Base-by-base conservation (phyloP, 495 filamentous ascomycete species). In the Penicillium herquei region DNA sequence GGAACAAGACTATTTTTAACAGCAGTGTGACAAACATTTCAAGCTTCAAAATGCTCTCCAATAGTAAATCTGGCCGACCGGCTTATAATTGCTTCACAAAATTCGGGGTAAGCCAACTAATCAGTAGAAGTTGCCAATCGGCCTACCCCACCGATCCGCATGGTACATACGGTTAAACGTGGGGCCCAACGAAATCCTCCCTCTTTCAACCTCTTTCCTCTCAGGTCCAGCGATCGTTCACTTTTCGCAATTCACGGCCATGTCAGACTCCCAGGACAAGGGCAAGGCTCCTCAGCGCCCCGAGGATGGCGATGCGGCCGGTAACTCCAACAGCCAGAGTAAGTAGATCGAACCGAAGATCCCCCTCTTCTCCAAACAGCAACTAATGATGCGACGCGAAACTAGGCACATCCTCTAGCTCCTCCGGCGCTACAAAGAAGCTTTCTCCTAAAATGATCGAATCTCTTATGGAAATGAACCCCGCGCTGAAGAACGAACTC, bases 401-500 rank as follows among this genome's bases (percentile, higher is more conserved):
- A 57, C 1, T 54, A 51, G 55, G 49, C 45, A 67, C 21, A 4
- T 26, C 21, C 21, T 26, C 21, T 26, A 68, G 39, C 52, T 17
- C 66, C 47, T 61, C 70, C 32, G 67, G 58, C 39, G 34, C 8
- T 37, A 57, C 65, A 34, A 72, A 69, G 51, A 78, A 71, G 54
- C 54, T 82, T 21, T 70, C 75, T 32, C 52, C 68, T 26, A 71
- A 75, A 33, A 68, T 76, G 63, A 71, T 75, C 35, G 72, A 81
- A 49, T 46, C 71, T 39, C 57, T 80, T 39, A 57, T 82, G 47
- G 70, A 76, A 39, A 71, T 71, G 67, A 82, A 82, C 61, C 78
- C 79, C 14, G 73, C 79, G 3, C 65, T 82, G 58, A 75, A 76
- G 66, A 64, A 62, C 31, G 78, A 81, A 54, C 60, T 82, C 34